phyloP scores from a whole-genome alignment of 1,284 basidiomycete genomes.

The Pseudomicrostroma phylloplanum region DNA sequence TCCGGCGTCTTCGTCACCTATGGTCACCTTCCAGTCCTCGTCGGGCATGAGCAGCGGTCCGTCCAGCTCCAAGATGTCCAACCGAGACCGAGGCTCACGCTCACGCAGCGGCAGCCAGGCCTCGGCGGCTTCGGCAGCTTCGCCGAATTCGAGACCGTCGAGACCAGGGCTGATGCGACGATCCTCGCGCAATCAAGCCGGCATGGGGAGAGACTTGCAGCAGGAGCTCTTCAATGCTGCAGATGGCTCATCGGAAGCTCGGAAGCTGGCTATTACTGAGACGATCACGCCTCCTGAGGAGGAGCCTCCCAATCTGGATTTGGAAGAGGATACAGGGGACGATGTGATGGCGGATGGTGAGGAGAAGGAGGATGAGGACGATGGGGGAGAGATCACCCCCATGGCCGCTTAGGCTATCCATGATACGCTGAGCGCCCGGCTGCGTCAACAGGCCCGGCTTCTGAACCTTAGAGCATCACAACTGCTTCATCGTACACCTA shows the following conservation, averaged over 20 bases:
- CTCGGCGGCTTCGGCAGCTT: background rate
- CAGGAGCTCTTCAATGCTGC: conserved; percentile 26
- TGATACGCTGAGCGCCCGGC: too few relatives aligned
- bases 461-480: too few relatives aligned
- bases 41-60: background rate
- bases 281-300: too few relatives aligned
- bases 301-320: too few relatives aligned
- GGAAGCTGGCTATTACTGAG: too few relatives aligned
- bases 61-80: background rate
- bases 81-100: background rate
- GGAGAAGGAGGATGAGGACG: too few relatives aligned
- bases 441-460: too few relatives aligned
- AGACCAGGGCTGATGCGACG: conserved; percentile 20
- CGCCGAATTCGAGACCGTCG: background rate
- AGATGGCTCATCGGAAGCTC: background rate
- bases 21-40: background rate
- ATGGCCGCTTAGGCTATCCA: too few relatives aligned
- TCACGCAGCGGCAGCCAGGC: background rate
- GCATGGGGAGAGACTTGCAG: conserved; percentile 39
- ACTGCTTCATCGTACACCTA: too few relatives aligned
- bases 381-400: too few relatives aligned
- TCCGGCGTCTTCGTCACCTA: background rate
- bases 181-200: conserved; percentile 36
- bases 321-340: too few relatives aligned
- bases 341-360: too few relatives aligned